Base-by-base conservation (phyloP, 73 alveolate species). In the Diophrys appendiculata region DNA sequence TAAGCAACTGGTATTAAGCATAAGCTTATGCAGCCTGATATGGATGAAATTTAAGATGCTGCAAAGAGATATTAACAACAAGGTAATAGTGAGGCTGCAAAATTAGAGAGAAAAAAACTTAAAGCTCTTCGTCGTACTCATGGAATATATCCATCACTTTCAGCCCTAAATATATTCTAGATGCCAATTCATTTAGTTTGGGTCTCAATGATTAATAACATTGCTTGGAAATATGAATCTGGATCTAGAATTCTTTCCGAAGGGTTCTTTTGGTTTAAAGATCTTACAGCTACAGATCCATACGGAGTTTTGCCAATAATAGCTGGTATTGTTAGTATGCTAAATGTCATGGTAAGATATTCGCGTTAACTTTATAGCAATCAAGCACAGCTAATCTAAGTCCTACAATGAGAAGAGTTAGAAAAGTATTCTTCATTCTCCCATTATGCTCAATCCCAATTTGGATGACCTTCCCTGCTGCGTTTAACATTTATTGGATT, bases 211-310 rank as follows among this genome's bases (percentile, higher is more conserved):
- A 68, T 94, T n/a, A 91, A 90, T 68, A 80, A 92, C 43, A 76
- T 92, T 14, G 33, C 94, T 0, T 94, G 77, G 29, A 79, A 88
- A 52, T 87, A 82, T 27, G 98, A 94, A 54, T 54, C 55, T 25
- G 60, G 73, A 65, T 92, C 95, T 28, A 85, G 87, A 33, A 76
- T 94, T 29, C 84, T 77, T 34, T 92, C 96, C 27, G 92, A 91
- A 52, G 98, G 98, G 64, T 88, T 92, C 74, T 81, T 94, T 64
- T 94, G 98, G 98, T 94, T 94, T 54, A 84, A 92, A 76, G 95
- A 94, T 84, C 87, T 94, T 8, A 70, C 94, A 23, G 95, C 95
- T 22, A 92, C 96, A 54, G 98, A 94, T 81, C 98, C 98, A 26
- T 92, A 85, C 64, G 91, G 91, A 23, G 82, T 91, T 33, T 82